Base-by-base conservation (phyloP, 2,329 filamentous ascomycete species). In the Chaetomium olivaceum region DNA sequence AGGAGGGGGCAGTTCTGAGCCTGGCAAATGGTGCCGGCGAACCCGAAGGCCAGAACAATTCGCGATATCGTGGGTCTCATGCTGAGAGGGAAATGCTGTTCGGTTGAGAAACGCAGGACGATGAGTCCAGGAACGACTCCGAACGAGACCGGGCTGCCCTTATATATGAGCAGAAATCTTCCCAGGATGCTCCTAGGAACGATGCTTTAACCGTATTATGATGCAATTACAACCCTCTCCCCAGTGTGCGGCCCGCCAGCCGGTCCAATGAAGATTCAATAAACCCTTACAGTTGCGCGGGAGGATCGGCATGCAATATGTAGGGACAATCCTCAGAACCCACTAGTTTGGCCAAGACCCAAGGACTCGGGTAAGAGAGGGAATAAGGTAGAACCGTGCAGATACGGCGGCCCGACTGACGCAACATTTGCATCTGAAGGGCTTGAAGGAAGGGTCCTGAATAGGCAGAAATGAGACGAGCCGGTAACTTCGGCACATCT, bases 1-100 rank as follows among this genome's bases (percentile, higher is more conserved):
- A 43, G 33, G 12, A 58, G 29, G 14, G 55, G 55, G 7, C 55
- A 58, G 55, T 58, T 43, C 5, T 58, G 55, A 57, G 54, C 54
- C n/a, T 21, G n/a, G 54, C 54, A 23, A 11, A 25, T 9, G 21
- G 31, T 39, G 31, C 14, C 19, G 31, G 23, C n/a, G 11, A 57
- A 27, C 23, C 50, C 50, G 12, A 52, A 25, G 23, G 50, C 50
- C 23, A 52, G 50, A 7, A 25, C 25, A 25, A 52, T 27, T 6
- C 21, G 23, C 14, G 50, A 27, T 12, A 27, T 14, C 12, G 23
- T 16, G 23, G 6, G 25, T 6, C 50, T 52, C 50, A 52, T 52
- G 23, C 3, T 29, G 25, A 52, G 4, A 9, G 14, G 23, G 11
- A 4, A 52, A 52, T 7, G 14, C 14, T 14, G 21, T 1, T 9